Evolutionary conservation across 345 rosid species (phyloP).

Genomic region (Bretschneidera sinensis): DNA sequence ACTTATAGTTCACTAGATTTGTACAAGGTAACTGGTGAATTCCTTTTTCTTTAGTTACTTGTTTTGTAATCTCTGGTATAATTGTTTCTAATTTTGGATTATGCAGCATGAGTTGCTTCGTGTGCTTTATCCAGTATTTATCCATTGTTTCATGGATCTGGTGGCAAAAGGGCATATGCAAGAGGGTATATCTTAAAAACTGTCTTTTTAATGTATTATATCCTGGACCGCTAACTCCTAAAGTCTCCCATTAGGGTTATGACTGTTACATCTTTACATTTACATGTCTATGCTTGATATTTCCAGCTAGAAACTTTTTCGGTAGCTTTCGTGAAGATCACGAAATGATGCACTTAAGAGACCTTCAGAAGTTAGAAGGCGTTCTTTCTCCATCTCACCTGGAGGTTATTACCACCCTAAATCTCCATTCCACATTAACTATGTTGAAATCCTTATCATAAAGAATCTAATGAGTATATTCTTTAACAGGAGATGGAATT

Average conservation of each 20-base stretch:
- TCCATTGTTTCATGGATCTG: slow-evolving; percentile 91
- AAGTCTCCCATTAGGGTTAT: not conserved
- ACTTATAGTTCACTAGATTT: slow-evolving; percentile 72
- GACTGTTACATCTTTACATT: slow-evolving; percentile 1
- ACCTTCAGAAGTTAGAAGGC: slow-evolving; percentile 93
- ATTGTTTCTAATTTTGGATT: slow-evolving; percentile 14
- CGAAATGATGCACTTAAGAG: slow-evolving; percentile 74
- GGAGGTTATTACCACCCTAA: slow-evolving; percentile 47
- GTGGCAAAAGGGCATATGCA: slow-evolving; percentile 75
- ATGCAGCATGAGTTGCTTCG: slow-evolving; percentile 92
- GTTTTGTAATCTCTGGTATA: not conserved
- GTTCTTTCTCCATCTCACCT: slow-evolving; percentile 90
- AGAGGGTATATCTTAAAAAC: slow-evolving; percentile 49
- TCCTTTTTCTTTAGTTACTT: not conserved
- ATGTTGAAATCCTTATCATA: not conserved
- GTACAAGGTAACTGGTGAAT: slow-evolving; percentile 52
- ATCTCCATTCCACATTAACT: not conserved
- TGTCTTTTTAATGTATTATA: slow-evolving; percentile 1
- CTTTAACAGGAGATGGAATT: slow-evolving; percentile 89
- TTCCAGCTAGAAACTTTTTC: slow-evolving; percentile 68
- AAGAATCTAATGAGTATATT: slow-evolving; percentile 4
- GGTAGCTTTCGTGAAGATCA: slow-evolving; percentile 83
- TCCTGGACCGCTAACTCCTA: not conserved
- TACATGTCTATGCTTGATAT: slow-evolving; percentile 14
- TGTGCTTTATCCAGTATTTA: slow-evolving; percentile 92